Evolutionary conservation across 352 stramenopile genomes (phyloP).

Genomic region (Pythium grandisporangium): DNA sequence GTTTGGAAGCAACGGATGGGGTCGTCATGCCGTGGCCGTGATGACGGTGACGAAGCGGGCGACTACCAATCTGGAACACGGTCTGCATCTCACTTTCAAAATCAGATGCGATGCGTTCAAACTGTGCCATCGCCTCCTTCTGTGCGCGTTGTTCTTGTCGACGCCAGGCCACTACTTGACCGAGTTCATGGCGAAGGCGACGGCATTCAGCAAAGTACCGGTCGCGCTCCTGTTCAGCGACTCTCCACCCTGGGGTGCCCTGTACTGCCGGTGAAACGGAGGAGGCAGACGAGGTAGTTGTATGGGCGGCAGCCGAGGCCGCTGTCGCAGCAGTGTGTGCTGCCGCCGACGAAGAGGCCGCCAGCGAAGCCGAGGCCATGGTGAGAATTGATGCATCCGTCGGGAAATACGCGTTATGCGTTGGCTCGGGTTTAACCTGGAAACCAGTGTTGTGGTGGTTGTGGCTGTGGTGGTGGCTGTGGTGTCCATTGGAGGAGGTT

Average conservation of each 20-base stretch:
- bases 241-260: too few species aligned
- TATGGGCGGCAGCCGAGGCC: too few species aligned
- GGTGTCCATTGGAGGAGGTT: neutral
- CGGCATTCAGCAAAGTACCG: constrained; percentile 61
- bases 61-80: constrained; percentile 19
- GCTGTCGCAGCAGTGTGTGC: too few species aligned
- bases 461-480: neutral
- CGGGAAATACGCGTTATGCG: constrained; percentile 59
- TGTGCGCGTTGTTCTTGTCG: constrained; percentile 30
- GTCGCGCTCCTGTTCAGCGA: constrained; percentile 48
- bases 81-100: constrained; percentile 48
- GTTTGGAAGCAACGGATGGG: constrained; percentile 4
- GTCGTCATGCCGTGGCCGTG: too few species aligned
- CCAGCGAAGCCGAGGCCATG: constrained; percentile 24
- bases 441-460: too few species aligned
- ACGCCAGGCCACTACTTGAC: constrained; percentile 32
- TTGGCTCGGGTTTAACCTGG: constrained; percentile 48
- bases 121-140: constrained; percentile 23
- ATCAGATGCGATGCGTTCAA: constrained; percentile 44
- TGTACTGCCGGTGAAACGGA: constrained; percentile 14
- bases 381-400: constrained; percentile 52
- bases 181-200: constrained; percentile 54
- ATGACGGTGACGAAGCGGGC: too few species aligned
- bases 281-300: constrained; percentile 17
- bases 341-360: constrained; percentile 9